Evolutionary conservation across 495 filamentous ascomycete species (phyloP).

Genomic region (Xylaria acuta): DNA sequence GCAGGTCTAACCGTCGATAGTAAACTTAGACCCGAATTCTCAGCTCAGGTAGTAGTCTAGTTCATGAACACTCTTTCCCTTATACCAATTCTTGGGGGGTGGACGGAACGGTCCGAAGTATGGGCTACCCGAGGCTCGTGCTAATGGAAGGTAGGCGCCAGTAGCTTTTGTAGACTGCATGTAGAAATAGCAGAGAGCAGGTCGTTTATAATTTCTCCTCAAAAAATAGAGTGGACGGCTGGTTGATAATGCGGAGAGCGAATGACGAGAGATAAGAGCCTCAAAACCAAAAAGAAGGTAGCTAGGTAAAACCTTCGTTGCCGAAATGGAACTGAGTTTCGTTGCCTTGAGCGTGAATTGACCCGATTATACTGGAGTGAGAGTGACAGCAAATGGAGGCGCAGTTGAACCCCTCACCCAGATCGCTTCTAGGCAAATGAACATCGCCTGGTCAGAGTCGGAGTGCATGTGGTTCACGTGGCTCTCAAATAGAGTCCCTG

Average conservation of each 20-base stretch:
- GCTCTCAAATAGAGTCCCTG: not conserved
- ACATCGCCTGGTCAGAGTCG: not conserved
- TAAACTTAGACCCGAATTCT: not conserved
- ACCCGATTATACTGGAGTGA: not conserved
- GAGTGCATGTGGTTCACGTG: not conserved
- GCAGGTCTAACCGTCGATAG: not conserved
- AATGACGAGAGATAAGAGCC: no score
- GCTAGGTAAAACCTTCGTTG: not conserved
- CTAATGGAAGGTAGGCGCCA: conserved; percentile 1
- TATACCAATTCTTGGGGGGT: not conserved
- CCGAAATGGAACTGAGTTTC: not conserved
- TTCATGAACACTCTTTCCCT: not conserved
- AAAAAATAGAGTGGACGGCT: not conserved
- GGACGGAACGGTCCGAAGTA: conserved; percentile 8
- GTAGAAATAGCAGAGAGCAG: not conserved
- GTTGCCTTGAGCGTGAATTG: not conserved
- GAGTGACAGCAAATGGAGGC: not conserved
- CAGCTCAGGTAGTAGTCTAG: not conserved
- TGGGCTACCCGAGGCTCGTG: not conserved
- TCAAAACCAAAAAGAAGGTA: not conserved
- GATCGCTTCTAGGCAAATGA: not conserved
- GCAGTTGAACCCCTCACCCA: not conserved
- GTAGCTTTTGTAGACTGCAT: not conserved
- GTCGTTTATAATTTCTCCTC: not conserved
- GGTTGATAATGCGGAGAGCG: not conserved